Evolutionary conservation across 257 asterid species (phyloP), one percentile per base, ranked within the genome.

Genomic region (Nyctanthes arbortristis): DNA sequence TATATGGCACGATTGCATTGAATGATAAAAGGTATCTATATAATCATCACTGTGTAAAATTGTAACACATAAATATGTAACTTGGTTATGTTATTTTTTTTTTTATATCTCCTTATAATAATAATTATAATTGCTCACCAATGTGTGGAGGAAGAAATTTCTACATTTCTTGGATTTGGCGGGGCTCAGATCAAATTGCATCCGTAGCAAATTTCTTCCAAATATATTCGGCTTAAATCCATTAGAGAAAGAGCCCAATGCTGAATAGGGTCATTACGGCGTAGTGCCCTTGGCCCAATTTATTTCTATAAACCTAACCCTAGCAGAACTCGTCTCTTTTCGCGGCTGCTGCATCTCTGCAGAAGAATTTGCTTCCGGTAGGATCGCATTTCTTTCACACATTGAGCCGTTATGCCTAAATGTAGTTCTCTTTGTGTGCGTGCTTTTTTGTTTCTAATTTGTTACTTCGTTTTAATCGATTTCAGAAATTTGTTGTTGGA

Each of bases 301-400:
- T 30, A 22, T 0, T 28, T 4, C 0, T 52, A 52, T 52, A 52
- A 47, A 20, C 14, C 14, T 52, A 52, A 22, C 59, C 30, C 30
- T 52, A 52, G n/a, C n/a, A 22, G 0, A 1, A 3, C 2, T 22
- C 28, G 52, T 1, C 1, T 34, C 10, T n/a, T 49, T 67, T 18
- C 37, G 58, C 20, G 10, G 68, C 63, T 29, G 67, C 57, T 49
- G 28, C 61, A 3, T 71, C 64, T 45, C 57, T 5, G 28, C 28
- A 7, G 5, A 7, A 52, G 28, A 49, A 20, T 49, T 12, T 2
- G 30, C 59, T 30, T 7, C 14, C 4, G 58, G 59, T 52, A 5
- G 9, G 59, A 6, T 52, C 0, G 58, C 12, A 7, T 49, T 6
- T 0, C 58, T 49, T 22, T 12, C 10, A 52, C 4, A 47, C 25